These are phyloP conservation scores for Xerophyta viscosa DNA, from an alignment of 106 monocot species.

Conservation along the genomic window DNA sequence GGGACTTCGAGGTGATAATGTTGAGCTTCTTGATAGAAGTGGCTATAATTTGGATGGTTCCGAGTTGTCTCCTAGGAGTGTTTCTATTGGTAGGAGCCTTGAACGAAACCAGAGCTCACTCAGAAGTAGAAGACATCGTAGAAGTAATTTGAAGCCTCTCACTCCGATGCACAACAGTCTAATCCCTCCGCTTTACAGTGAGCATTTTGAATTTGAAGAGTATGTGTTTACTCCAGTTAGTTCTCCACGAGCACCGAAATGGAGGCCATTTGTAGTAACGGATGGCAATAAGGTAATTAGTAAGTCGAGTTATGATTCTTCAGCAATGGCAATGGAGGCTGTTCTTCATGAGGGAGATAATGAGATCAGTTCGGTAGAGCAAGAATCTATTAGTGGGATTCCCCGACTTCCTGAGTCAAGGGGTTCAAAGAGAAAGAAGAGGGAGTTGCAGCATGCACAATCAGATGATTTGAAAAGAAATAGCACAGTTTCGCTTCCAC, in stretches of 20 bases:
- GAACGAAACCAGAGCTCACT: slow-evolving; percentile 27
- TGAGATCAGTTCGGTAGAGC: not conserved
- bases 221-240: slow-evolving; percentile 32
- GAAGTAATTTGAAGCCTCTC: slow-evolving; percentile 30
- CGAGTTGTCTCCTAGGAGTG: slow-evolving; percentile 20
- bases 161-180: slow-evolving; percentile 29
- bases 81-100: slow-evolving; percentile 9
- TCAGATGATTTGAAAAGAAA: slow-evolving; percentile 1
- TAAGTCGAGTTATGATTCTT: slow-evolving; percentile 26
- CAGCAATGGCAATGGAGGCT: slow-evolving; percentile 3
- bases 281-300: slow-evolving; percentile 38
- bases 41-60: slow-evolving; percentile 2
- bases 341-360: slow-evolving; percentile 1
- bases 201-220: slow-evolving; percentile 42
- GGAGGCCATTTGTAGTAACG: slow-evolving; percentile 33
- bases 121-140: slow-evolving; percentile 23
- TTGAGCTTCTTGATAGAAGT: not conserved
- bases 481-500: slow-evolving; percentile 8
- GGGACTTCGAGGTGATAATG: not conserved
- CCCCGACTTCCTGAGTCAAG: slow-evolving; percentile 14
- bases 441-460: not conserved
- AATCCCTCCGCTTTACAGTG: slow-evolving; percentile 37
- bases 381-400: slow-evolving; percentile 10
- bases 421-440: slow-evolving; percentile 25
- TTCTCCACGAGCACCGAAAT: slow-evolving; percentile 2